Conservation (phyloP, 306 rosid genomes). For the Urtica urens region DNA sequence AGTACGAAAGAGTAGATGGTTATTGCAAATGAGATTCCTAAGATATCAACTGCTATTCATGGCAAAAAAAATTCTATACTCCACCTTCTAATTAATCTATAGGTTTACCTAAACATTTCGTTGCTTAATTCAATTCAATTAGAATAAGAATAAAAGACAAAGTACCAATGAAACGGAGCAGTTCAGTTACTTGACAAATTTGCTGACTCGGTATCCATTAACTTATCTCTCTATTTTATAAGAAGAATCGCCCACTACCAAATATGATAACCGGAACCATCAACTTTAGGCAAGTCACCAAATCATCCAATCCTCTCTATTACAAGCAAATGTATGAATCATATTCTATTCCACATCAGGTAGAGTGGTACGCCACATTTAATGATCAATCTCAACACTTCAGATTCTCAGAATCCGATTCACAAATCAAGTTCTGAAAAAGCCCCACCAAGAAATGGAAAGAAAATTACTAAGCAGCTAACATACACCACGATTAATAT, state of each 20-base stretch:
- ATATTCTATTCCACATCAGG: no score
- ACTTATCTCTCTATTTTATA: not conserved
- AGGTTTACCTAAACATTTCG: no score
- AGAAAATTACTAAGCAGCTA: no score
- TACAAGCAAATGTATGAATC: not conserved
- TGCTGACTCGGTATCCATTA: conserved; percentile 7
- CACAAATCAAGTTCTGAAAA: no score
- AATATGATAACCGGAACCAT: not conserved
- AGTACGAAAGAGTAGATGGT: not conserved
- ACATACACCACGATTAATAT: no score
- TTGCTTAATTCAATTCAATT: no score
- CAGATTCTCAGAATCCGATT: no score
- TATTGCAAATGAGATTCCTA: not conserved
- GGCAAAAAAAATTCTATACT: no score
- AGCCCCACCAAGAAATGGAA: no score
- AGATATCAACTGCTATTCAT: not conserved
- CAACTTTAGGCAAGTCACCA: not conserved
- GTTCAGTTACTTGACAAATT: not conserved
- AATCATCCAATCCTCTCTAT: not conserved
- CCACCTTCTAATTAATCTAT: no score
- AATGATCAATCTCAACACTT: no score
- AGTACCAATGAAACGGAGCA: not conserved
- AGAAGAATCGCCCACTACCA: not conserved
- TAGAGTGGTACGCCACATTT: no score
- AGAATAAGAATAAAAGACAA: not conserved